Conservation (phyloP, 176 grass and related monocot species). For the Aechmea fasciata region DNA sequence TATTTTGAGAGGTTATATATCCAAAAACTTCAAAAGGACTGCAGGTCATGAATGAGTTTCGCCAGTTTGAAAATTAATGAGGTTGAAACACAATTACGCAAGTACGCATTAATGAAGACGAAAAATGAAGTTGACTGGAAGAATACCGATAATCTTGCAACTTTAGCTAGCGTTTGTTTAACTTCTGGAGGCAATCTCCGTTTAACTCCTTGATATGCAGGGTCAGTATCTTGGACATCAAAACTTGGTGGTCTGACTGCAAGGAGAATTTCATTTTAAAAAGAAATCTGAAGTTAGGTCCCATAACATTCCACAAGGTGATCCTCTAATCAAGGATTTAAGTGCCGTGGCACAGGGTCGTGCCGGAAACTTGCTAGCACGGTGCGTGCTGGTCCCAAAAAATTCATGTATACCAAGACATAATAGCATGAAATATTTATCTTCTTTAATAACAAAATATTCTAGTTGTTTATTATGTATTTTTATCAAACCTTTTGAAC, state of each 20-base stretch:
- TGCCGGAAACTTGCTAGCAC: too few species aligned
- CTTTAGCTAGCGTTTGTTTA: slow-evolving; percentile 91
- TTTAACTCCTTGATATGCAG: slow-evolving; percentile 62
- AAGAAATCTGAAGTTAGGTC: slow-evolving; percentile 28
- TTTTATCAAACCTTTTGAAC: too few species aligned
- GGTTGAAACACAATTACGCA: background rate
- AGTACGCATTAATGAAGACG: background rate
- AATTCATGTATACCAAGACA: too few species aligned
- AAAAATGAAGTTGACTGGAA: slow-evolving; percentile 15
- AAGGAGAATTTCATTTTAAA: slow-evolving; percentile 38
- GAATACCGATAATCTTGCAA: slow-evolving; percentile 98
- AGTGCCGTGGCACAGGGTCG: too few species aligned
- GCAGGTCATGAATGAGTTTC: background rate
- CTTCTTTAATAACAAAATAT: too few species aligned
- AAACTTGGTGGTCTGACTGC: slow-evolving; percentile 61
- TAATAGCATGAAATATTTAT: too few species aligned
- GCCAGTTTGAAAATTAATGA: background rate
- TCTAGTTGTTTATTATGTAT: too few species aligned
- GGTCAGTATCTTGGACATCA: slow-evolving; percentile 70
- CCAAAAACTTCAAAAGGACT: background rate
- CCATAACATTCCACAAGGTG: slow-evolving; percentile 4
- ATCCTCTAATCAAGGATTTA: background rate
- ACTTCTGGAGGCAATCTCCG: slow-evolving; percentile 85
- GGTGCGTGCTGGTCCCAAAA: too few species aligned
- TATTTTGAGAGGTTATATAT: too few species aligned